Evolutionary conservation across 2,329 filamentous ascomycete species (phyloP).

Genomic region (Grosmannia penicillata): DNA sequence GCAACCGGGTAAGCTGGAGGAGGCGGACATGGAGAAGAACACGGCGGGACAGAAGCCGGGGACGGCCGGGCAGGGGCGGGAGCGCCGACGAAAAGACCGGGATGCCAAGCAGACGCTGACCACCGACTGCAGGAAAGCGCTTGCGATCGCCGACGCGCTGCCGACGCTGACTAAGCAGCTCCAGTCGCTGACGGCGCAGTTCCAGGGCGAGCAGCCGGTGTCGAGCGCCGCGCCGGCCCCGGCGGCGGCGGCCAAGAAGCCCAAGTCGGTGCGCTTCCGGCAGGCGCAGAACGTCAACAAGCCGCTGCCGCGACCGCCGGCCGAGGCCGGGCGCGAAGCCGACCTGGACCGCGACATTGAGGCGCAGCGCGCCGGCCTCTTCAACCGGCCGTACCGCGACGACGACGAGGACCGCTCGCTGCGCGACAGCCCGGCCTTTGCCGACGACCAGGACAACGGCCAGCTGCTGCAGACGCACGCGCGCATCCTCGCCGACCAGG

Average conservation of each 20-base stretch:
- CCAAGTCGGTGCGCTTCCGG: slow-evolving; percentile 83
- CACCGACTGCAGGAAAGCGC: slow-evolving; percentile 23
- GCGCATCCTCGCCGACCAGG: slow-evolving; percentile 72
- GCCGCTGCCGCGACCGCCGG: slow-evolving; percentile 25
- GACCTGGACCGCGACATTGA: slow-evolving; percentile 34
- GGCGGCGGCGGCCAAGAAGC: too few species aligned
- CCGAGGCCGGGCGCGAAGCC: slow-evolving; percentile 11
- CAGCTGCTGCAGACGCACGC: slow-evolving; percentile 79
- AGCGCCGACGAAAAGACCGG: not conserved
- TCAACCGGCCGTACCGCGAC: slow-evolving; percentile 50
- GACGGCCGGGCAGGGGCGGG: too few species aligned
- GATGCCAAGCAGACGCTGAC: slow-evolving; percentile 3
- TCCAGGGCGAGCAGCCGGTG: slow-evolving; percentile 48
- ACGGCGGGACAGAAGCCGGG: too few species aligned
- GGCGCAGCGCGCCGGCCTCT: slow-evolving; percentile 19
- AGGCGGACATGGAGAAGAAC: not conserved
- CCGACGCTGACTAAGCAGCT: slow-evolving; percentile 58
- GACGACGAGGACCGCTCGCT: too few species aligned
- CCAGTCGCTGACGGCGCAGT: slow-evolving; percentile 64
- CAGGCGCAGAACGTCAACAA: too few species aligned
- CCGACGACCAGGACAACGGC: slow-evolving; percentile 47
- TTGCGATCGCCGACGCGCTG: slow-evolving; percentile 47
- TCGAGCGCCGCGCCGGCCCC: slow-evolving; percentile 19
- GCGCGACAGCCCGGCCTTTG: slow-evolving; percentile 28
- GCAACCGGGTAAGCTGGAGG: slow-evolving; percentile 40